These are phyloP conservation scores for Gymnopilus junonius DNA, from an alignment of 768 basidiomycete genomes.

Conservation along the genomic window DNA sequence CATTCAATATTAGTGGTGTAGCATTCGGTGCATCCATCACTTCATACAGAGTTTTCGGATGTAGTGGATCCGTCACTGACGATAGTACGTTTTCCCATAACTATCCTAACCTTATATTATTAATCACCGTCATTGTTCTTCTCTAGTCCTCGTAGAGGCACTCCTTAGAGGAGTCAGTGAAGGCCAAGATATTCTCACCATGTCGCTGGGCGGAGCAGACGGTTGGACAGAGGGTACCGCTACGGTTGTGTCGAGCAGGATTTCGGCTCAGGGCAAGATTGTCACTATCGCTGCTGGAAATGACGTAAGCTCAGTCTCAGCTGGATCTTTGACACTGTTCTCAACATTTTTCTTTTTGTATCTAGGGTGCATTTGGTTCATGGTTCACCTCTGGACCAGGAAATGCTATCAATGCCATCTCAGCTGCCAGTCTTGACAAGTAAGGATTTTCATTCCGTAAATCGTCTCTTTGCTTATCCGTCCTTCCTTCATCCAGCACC, in stretches of 20 bases:
- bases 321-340: neutral
- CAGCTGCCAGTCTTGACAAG: conserved; percentile 60
- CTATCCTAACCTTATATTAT: neutral
- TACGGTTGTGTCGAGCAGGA: conserved; percentile 60
- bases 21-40: conserved; percentile 62
- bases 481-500: conserved; percentile 36
- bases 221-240: conserved; percentile 66
- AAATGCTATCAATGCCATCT: conserved; percentile 59
- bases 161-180: conserved; percentile 54
- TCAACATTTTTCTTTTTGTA: neutral
- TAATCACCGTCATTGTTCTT: neutral
- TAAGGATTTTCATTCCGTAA: conserved; percentile 20
- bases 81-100: conserved; percentile 43
- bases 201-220: conserved; percentile 65
- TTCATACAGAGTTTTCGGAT: conserved; percentile 65
- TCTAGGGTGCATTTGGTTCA: conserved; percentile 55
- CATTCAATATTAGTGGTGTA: conserved; percentile 71
- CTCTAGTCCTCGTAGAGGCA: conserved; percentile 47
- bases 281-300: conserved; percentile 70
- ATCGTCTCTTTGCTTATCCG: neutral
- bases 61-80: conserved; percentile 52
- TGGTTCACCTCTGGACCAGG: conserved; percentile 64
- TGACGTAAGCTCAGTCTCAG: conserved; percentile 36
- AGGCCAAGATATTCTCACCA: conserved; percentile 63
- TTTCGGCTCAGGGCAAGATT: conserved; percentile 59